Base-by-base conservation (phyloP, 2,329 filamentous ascomycete species). In the Phialophora chinensis region DNA sequence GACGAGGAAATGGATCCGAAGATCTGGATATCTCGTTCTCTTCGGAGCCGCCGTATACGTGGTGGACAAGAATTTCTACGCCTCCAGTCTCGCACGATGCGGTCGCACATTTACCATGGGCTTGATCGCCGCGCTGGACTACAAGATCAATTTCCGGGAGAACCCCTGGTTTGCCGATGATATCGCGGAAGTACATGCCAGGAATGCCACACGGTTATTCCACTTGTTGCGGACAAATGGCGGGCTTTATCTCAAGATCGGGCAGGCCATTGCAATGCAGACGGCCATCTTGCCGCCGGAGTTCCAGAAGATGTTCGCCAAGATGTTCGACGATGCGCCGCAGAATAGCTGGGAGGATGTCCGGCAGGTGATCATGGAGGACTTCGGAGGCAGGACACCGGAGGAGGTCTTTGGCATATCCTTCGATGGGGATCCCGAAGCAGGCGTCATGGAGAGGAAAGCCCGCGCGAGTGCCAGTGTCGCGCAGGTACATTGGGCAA, bases 181-280 rank as follows among this genome's bases (percentile, higher is more conserved):
- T 23, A 88, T 96, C 49, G 84, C 87, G 50, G 91, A 92, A 66
- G 81, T 98, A 59, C 95, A 99, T 79, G 82, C 85, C 44, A 89
- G 95, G 68, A 96, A 91, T 75, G 95, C 95, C 0, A 88, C 93
- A 80, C 85, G 91, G 29, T 81, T 98, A 44, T 96, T 92, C 67
- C 85, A 94, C 33, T 81, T 99, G 69, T 84, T 98, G 71, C 86
- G 91, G 29, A 82, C 87, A 63, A 99, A 99, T 84, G 94, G 95
- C 67, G 95, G 95, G 0, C 80, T 99, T 20, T 99, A 98, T 76
- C 84, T 98, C 75, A 99, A 99, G 84, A 97, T 99, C 66, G 95
- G 95, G 0, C 95, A 99, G 83, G 95, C 95, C 4, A 94, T 99
- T 72, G 95, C 94, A 14, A 98, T 98, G 95, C 95, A 99, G 83